Percentiles rank a stretch among this genome's conserved stretches.
phyloP scores from a whole-genome alignment of 1,284 basidiomycete species.

The Marasmius oreades region DNA sequence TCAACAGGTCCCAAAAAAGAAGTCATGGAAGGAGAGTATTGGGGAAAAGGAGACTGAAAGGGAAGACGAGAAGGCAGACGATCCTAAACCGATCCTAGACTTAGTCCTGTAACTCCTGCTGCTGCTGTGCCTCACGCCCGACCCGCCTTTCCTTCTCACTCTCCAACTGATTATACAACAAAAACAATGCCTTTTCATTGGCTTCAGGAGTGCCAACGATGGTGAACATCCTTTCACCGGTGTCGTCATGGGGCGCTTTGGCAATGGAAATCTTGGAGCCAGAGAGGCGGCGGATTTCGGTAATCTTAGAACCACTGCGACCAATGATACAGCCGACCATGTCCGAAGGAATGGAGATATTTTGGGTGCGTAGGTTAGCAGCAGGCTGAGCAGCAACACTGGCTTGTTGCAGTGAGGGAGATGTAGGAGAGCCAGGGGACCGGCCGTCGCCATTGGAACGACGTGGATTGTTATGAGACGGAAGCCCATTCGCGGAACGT shows the following conservation, averaged over 20 bases:
- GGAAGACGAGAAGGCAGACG: constrained; percentile 5
- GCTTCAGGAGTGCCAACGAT: constrained; percentile 96
- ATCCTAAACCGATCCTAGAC: constrained; percentile 30
- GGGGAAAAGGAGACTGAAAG: constrained; percentile 20
- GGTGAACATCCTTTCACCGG: constrained; percentile 99
- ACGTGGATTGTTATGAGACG: constrained; percentile 43
- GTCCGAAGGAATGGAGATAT: constrained; percentile 97
- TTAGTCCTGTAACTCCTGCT: constrained; percentile 55
- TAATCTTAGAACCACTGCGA: constrained; percentile 96
- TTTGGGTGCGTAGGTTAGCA: constrained; percentile 92
- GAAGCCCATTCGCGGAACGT: constrained; percentile 46
- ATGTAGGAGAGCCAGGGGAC: constrained; percentile 52
- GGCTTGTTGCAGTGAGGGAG: constrained; percentile 45
- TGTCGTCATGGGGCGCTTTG: constrained; percentile 97
- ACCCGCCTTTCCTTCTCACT: constrained; percentile 93
- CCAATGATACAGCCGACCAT: constrained; percentile 99
- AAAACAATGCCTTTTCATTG: constrained; percentile 94
- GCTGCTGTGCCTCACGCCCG: constrained; percentile 69
- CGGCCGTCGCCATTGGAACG: constrained; percentile 54
- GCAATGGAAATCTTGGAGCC: constrained; percentile 98
- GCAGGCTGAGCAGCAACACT: constrained; percentile 49
- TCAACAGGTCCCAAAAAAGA: constrained; percentile 29
- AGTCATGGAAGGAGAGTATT: constrained; percentile 25
- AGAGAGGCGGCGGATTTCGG: constrained; percentile 94
- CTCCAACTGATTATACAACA: constrained; percentile 96